Percentiles rank a stretch among this genome's conserved stretches.
Evolutionary conservation across 805 yeast species (phyloP).

Genomic region (Debaryomyces castellii): DNA sequence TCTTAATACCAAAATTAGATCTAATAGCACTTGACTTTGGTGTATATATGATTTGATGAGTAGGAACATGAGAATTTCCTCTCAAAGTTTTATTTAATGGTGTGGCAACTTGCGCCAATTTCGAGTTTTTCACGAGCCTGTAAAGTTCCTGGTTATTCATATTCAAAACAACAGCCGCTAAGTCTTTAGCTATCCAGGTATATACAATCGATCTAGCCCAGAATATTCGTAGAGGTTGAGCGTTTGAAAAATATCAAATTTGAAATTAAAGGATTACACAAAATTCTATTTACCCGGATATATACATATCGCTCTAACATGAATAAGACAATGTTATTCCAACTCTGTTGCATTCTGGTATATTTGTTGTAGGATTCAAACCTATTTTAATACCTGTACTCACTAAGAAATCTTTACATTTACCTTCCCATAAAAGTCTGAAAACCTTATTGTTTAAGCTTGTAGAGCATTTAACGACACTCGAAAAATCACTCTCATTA

Average conservation of each 20-base stretch:
- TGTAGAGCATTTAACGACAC: slow-evolving; percentile 73
- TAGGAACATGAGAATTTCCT: slow-evolving; percentile 43
- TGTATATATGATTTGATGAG: slow-evolving; percentile 73
- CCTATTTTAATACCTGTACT: slow-evolving; percentile 68
- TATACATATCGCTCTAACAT: slow-evolving; percentile 31
- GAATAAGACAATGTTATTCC: slow-evolving; percentile 67
- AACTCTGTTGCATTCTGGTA: slow-evolving; percentile 49
- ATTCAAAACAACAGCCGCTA: neutral
- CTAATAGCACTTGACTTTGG: slow-evolving; percentile 61
- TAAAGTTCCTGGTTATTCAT: slow-evolving; percentile 33
- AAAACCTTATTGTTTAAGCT: slow-evolving; percentile 62
- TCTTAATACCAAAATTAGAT: slow-evolving; percentile 77
- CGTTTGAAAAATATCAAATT: slow-evolving; percentile 1
- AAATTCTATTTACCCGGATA: slow-evolving; percentile 2
- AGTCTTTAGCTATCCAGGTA: neutral
- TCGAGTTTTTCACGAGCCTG: slow-evolving; percentile 38
- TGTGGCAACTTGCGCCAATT: slow-evolving; percentile 44
- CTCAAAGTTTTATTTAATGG: slow-evolving; percentile 35
- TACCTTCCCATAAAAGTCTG: slow-evolving; percentile 84
- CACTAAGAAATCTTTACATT: slow-evolving; percentile 73
- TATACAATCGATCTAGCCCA: neutral
- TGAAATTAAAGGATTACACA: slow-evolving; percentile 1
- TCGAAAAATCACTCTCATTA: slow-evolving; percentile 55
- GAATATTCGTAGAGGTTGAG: neutral
- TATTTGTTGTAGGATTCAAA: slow-evolving; percentile 31